Evolutionary conservation across 140 eudicot species (phyloP), one percentile per base, ranked within the genome.

Genomic region (Stevia rebaudiana): DNA sequence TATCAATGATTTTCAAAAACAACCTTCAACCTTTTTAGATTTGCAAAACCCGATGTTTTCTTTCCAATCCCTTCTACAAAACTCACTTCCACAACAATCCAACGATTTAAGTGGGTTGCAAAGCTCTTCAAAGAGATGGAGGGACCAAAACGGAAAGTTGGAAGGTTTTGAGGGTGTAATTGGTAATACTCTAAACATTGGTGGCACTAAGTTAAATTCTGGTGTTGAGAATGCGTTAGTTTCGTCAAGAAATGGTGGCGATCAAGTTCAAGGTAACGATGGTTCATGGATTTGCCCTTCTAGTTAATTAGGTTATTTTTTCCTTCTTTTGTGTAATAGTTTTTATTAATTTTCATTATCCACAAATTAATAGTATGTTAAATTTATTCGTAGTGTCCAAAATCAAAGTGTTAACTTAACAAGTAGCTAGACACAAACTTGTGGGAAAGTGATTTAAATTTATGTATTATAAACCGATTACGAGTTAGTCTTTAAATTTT

Each of bases 231-330:
- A 82, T 79, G 42, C 16, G 21, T 9, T 18, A 11, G 69, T 24
- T 41, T 43, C 74, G 8, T 79, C 89, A 8, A 65, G 78, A 61
- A 71, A 36, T 18, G 79, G 58, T 65, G 63, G 63, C 31, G 63
- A 68, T 76, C 72, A 76, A 73, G 73, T 35, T 63, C 80, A 80
- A 78, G 84, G 83, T 73, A 76, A 73, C 9, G 39, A 54, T 25
- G 41, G 6, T 54, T 54, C 61, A 54, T 54, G 61, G 63, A 31
- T 31, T 56, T 56, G 63, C 44, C 81, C 84, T 74, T 84, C 84
- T 71, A 79, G 25, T 67, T 80, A 75, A 61, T 39, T 66, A 66
- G 61, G 52, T 22, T 12, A 1, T 4, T 42, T 13, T 59, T 49
- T 25, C 0, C 21, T 6, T 60, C 5, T 30, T 24, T 61, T 53